These are phyloP conservation scores for Micractinium conductrix DNA, from an alignment of 139 green algal genomes.

Conservation along the genomic window DNA sequence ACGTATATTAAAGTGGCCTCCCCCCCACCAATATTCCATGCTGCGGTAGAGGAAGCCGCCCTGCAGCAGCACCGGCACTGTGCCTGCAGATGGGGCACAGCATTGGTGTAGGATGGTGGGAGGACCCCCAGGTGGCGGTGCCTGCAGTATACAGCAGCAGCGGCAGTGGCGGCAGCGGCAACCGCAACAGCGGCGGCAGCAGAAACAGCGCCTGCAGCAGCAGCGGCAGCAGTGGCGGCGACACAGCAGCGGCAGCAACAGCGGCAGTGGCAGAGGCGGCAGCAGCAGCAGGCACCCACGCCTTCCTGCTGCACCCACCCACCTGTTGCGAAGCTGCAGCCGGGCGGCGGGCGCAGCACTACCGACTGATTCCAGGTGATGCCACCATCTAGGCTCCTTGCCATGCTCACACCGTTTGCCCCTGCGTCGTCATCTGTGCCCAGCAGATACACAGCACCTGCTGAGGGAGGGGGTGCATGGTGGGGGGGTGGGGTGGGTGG, in stretches of 20 bases:
- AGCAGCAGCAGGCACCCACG: neutral
- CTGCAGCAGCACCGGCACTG: conserved; percentile 17
- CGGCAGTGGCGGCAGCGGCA: no score
- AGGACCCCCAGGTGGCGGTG: no score
- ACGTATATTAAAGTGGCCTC: no score
- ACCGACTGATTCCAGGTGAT: conserved; percentile 15
- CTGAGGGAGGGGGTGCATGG: neutral
- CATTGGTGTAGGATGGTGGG: neutral
- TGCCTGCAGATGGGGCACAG: neutral
- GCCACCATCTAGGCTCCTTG: conserved; percentile 7
- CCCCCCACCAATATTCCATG: conserved; percentile 38
- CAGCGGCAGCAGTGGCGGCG: no score
- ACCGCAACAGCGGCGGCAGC: no score
- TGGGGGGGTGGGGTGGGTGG: neutral
- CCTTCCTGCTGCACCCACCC: neutral
- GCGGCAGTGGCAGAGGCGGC: no score
- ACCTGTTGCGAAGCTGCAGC: conserved; percentile 29
- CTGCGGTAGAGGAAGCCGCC: conserved; percentile 14
- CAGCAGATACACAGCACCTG: conserved; percentile 17
- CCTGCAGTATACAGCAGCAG: no score
- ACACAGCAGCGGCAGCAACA: no score
- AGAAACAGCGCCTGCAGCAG: no score
- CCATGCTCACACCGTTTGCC: neutral
- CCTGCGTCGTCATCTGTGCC: neutral
- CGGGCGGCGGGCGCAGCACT: neutral